Evolutionary conservation across 805 yeast genomes (phyloP).

Genomic region (Kazachstania africana): DNA sequence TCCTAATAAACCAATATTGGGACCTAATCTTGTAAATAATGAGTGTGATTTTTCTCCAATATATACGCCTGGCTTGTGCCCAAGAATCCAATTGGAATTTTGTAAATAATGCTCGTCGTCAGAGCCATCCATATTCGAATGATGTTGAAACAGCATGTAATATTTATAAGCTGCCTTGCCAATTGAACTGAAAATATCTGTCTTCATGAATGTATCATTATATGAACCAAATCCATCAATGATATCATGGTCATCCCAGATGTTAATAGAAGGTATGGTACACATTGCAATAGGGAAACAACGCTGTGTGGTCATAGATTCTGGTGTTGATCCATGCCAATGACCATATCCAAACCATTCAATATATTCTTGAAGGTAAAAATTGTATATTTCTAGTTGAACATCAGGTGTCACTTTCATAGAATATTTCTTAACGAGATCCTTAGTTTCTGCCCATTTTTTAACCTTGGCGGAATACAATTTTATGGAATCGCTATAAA

Average conservation of each 20-base stretch:
- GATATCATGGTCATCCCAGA: slow-evolving; percentile 91
- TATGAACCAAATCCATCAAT: slow-evolving; percentile 96
- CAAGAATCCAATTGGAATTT: slow-evolving; percentile 52
- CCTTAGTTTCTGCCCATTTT: slow-evolving; percentile 52
- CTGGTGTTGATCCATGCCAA: slow-evolving; percentile 51
- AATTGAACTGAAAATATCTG: slow-evolving; percentile 54
- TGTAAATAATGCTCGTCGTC: slow-evolving; percentile 27
- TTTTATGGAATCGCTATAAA: slow-evolving; percentile 77
- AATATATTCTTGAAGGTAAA: slow-evolving; percentile 62
- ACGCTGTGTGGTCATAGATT: slow-evolving; percentile 54
- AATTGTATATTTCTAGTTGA: slow-evolving; percentile 44
- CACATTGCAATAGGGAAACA: slow-evolving; percentile 68
- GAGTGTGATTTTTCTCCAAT: slow-evolving; percentile 60
- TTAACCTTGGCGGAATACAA: slow-evolving; percentile 38
- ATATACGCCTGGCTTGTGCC: slow-evolving; percentile 43
- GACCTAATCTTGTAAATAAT: slow-evolving; percentile 61
- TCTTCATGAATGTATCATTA: slow-evolving; percentile 58
- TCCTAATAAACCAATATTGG: slow-evolving; percentile 59
- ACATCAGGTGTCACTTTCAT: slow-evolving; percentile 38
- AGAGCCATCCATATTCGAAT: slow-evolving; percentile 38
- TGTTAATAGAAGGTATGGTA: slow-evolving; percentile 73
- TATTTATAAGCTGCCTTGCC: slow-evolving; percentile 76
- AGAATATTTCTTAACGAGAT: slow-evolving; percentile 34
- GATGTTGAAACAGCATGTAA: slow-evolving; percentile 89
- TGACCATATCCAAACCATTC: slow-evolving; percentile 87